Conservation (phyloP, 2,329 filamentous ascomycete genomes). For the Xylariaceae sp. region DNA sequence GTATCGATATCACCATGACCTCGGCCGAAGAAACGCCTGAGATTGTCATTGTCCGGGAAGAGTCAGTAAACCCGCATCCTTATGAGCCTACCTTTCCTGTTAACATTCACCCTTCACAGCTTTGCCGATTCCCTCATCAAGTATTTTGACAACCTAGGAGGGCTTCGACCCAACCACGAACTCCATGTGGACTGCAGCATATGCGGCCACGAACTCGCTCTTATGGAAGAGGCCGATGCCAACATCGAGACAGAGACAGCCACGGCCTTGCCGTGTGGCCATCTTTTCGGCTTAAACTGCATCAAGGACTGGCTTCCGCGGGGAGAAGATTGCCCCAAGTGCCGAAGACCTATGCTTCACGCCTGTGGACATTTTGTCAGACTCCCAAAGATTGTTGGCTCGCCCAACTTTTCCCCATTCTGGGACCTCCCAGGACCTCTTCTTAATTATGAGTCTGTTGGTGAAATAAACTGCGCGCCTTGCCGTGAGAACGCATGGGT, state of each 20-base stretch:
- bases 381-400: not conserved
- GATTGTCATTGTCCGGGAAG: too few species aligned
- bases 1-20: too few species aligned
- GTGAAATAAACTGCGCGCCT: too few species aligned
- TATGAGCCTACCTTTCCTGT: not conserved
- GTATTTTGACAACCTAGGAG: not conserved
- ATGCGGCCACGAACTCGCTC: constrained; percentile 5
- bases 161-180: not conserved
- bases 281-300: constrained; percentile 10
- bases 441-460: too few species aligned
- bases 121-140: not conserved
- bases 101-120: not conserved
- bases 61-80: not conserved
- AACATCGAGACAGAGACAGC: constrained; percentile 6
- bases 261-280: constrained; percentile 12
- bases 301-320: not conserved
- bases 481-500: too few species aligned
- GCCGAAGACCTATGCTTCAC: not conserved
- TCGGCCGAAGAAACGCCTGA: too few species aligned
- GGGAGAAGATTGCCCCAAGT: constrained; percentile 2
- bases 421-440: too few species aligned
- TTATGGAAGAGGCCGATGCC: not conserved
- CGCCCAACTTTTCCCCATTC: too few species aligned
- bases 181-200: constrained; percentile 9
- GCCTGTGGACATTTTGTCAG: not conserved